Base-by-base conservation (phyloP, 129 eudicot species). In the Helichrysum umbraculigerum region DNA sequence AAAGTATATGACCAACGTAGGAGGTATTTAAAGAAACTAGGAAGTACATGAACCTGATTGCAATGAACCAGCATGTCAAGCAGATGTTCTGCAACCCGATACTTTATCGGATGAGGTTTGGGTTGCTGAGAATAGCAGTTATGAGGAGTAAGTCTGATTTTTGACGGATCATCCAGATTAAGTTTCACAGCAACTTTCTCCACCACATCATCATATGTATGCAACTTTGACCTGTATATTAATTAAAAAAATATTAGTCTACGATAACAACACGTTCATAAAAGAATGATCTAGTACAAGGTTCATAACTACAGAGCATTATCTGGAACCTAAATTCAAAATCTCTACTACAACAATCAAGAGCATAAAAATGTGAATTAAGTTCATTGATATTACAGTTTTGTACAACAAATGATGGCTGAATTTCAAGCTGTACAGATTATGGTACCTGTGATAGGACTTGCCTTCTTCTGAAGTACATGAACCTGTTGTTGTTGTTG, bases 111-210 rank as follows among this genome's bases (percentile, higher is more conserved):
- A 70, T 88, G 91, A 47, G 98, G 96, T 65, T 89, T 94, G 17
- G 98, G 98, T 75, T 91, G 98, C 83, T 91, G 98, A 44, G 98
- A 94, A 74, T 94, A 94, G 77, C 97, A 88, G 76, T 91, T 94
- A 77, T 94, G 98, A 79, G 97, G 88, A 57, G 98, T 94, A 60
- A 94, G 97, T 83, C 98, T 85, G 81, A 94, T 94, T 85, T 89
- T 94, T 0, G 98, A 82, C 17, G 97, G 89, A 88, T 94, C 97
- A 70, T 87, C 89, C 83, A 94, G 66, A 37, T 86, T 83, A 70
- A 94, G 90, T 74, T 71, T 85, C 68, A 41, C 86, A 74, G 97
- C 96, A 6, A 94, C 97, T 79, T 85, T 81, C 72, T 94, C 97
- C 50, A 89, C 97, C 65, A 94, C 97, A 69, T 94, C 97, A 76